Evolutionary conservation across 208 protist genomes (phyloP), one percentile per base, ranked within the genome.

Genomic region (Leishmania braziliensis): DNA sequence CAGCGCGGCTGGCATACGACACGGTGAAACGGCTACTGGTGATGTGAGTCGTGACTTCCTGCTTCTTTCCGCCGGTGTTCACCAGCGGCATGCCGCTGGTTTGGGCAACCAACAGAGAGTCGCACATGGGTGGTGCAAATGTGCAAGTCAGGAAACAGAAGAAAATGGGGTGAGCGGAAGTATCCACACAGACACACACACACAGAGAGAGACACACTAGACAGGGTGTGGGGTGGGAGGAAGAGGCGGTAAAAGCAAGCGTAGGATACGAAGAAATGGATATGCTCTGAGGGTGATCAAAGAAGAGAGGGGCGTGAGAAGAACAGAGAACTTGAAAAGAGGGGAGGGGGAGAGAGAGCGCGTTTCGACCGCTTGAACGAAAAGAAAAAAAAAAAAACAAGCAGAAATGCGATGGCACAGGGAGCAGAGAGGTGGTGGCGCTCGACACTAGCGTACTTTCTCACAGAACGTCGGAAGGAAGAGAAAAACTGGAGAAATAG

Each of bases 11-110:
- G 53, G 89, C 82, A 56, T 90, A 84, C 10, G 78, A 90, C 0
- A 93, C 88, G 14, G 89, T 92, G 72, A 95, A 93, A 9, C 69
- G 58, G 66, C 89, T 93, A 48, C 66, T 68, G 10, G 66, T 3
- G 48, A 63, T 53, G 18, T 36, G 51, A 18, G 77, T 51, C 12
- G 5, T 0, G 4, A 53, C 33, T 50, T 66, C 53, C 70, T 50
- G 51, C 16, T 56, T 53, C 76, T 86, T 87, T 58, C 23, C 26
- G 29, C n/a, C 10, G 2, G 53, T 12, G 66, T 79, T 60, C 12
- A 43, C 77, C 77, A 78, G 12, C 63, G 77, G 5, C 72, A 75
- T 20, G 77, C 63, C 79, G 33, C 63, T 81, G 33, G 63, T 51
- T 39, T 51, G 39, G 14, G 48, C 33, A 75, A 76, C 20, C 9